These are phyloP conservation scores for Cytospora piceicola DNA, from an alignment of 2,329 filamentous ascomycete species.

Conservation along the genomic window DNA sequence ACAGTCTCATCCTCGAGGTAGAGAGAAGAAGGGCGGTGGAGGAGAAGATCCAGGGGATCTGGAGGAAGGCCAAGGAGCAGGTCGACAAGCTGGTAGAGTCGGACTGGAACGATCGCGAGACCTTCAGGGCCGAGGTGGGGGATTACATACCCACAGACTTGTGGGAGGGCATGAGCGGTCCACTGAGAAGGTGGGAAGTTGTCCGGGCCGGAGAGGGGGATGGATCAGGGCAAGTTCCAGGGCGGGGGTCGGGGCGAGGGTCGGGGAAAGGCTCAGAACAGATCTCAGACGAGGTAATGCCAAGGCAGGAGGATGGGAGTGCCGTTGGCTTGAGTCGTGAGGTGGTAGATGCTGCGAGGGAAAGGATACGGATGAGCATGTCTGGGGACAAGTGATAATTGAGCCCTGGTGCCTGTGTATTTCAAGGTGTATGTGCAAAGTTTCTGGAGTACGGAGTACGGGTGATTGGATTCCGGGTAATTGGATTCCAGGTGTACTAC, in stretches of 20 bases:
- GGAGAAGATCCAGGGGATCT: slow-evolving; percentile 72
- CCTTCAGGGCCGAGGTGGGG: slow-evolving; percentile 80
- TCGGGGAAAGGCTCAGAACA: not conserved
- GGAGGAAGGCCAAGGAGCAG: slow-evolving; percentile 76
- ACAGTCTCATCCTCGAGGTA: slow-evolving; percentile 81
- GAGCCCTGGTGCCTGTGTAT: not conserved
- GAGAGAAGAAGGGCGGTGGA: slow-evolving; percentile 74
- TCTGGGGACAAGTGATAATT: slow-evolving; percentile 3
- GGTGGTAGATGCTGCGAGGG: slow-evolving; percentile 12
- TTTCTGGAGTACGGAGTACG: not conserved
- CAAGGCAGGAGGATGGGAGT: slow-evolving; percentile 20
- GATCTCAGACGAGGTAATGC: slow-evolving; percentile 1
- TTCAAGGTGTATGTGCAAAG: not conserved
- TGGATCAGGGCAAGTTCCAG: not conserved
- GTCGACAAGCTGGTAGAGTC: slow-evolving; percentile 75
- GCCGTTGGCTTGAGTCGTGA: slow-evolving; percentile 12
- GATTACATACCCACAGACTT: slow-evolving; percentile 87
- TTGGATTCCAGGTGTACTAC: not conserved
- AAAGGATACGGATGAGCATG: slow-evolving; percentile 8
- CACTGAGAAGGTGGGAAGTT: slow-evolving; percentile 57
- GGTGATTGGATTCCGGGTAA: not conserved
- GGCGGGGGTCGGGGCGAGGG: no score
- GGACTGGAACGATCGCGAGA: slow-evolving; percentile 74
- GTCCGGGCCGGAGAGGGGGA: slow-evolving; percentile 39
- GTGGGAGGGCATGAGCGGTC: slow-evolving; percentile 76